Base-by-base conservation (phyloP, 768 basidiomycete species). In the Pleurotus platypus region DNA sequence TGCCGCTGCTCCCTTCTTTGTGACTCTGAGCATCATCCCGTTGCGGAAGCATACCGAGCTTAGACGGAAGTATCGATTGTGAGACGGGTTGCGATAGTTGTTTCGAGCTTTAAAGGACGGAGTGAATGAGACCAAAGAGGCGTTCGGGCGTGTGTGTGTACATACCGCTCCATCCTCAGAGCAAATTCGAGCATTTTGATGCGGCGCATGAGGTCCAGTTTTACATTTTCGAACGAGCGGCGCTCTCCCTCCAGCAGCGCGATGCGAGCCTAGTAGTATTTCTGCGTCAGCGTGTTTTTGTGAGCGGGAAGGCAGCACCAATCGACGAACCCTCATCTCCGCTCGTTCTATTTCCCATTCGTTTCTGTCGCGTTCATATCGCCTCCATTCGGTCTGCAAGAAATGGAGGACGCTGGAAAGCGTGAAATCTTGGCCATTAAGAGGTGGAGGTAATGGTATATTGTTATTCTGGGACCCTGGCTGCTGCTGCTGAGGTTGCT, bases 301-400 rank as follows among this genome's bases (percentile, higher is more conserved):
- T 47, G 46, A 46, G 57, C 20, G n/a, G 9, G 30, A 35, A 61
- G 56, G 60, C 46, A 62, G 57, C 55, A 57, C 11, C 35, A 59
- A 55, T 53, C 45, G 60, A 84, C 91, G 66, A 62, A 94, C 94
- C 81, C 96, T 82, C 95, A 98, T 98, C 74, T 98, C 97, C 30
- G 97, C 97, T 64, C 97, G 81, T 74, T 98, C 97, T 66, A 99
- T 99, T 79, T 99, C 97, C 96, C 96, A 99, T 75, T 99, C 97
- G 70, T 99, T 99, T 66, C 96, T 83, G 76, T 99, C 97, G 70
- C 95, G 87, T 73, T 98, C 97, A 68, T 97, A 98, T 59, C 92
- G 82, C 60, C 97, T 82, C 93, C 95, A 98, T 78, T 99, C 97
- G 18, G 92, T 93, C 76, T 99, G 97, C 51, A 98, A 81, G 71